These are phyloP conservation scores for Angophora floribunda DNA, from an alignment of 345 rosid genomes.

Conservation along the genomic window DNA sequence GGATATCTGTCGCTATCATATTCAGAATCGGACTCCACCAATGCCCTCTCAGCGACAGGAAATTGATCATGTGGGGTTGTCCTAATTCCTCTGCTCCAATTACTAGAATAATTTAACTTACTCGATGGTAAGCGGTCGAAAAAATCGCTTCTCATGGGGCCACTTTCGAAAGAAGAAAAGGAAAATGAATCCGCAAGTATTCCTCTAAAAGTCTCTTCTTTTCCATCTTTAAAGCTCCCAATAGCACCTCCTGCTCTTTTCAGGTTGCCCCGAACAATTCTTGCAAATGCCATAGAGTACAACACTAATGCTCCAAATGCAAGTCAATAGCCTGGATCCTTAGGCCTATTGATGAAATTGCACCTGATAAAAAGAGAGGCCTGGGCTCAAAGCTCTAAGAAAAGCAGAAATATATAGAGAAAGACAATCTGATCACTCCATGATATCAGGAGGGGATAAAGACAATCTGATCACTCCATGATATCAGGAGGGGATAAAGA, in stretches of 20 bases:
- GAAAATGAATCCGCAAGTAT: neutral
- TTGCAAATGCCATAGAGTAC: conserved; percentile 44
- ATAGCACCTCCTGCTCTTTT: conserved; percentile 32
- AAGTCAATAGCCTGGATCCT: neutral
- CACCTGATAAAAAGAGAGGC: neutral
- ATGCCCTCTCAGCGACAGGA: conserved; percentile 18
- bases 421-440: neutral
- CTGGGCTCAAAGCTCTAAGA: neutral
- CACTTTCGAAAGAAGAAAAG: conserved; percentile 10
- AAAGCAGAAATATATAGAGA: neutral
- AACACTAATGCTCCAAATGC: neutral
- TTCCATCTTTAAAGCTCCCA: conserved; percentile 8
- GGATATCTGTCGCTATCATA: conserved; percentile 27
- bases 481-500: neutral
- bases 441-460: neutral
- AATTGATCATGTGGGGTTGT: conserved; percentile 21
- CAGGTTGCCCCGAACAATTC: conserved; percentile 33
- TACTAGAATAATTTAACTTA: conserved; percentile 3
- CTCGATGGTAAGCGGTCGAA: conserved; percentile 7
- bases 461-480: neutral
- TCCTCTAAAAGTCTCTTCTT: conserved; percentile 1
- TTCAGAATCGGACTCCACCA: conserved; percentile 30
- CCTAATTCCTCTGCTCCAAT: conserved; percentile 46
- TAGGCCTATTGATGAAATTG: neutral
- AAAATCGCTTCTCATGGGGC: neutral